Conservation (phyloP, 192 early-diverging fungal species). For the Thamnidium elegans region DNA sequence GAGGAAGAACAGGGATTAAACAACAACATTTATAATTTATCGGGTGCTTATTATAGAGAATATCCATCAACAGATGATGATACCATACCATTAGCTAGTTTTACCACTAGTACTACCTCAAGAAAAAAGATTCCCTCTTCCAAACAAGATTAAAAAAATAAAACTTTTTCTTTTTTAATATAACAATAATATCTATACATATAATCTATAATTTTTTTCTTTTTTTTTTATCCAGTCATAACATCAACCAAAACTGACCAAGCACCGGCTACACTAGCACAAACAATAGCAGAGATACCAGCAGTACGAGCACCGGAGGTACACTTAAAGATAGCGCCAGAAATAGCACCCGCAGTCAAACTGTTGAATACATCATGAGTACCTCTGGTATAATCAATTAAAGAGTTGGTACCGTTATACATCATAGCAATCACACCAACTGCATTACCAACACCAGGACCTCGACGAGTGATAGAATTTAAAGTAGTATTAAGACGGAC, state of each 20-base stretch:
- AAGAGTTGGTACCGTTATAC: constrained; percentile 73
- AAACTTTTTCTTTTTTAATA: neutral
- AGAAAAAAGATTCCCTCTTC: neutral
- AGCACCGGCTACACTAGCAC: constrained; percentile 36
- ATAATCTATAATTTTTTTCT: neutral
- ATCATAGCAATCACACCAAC: constrained; percentile 78
- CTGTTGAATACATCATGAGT: constrained; percentile 65
- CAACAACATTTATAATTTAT: constrained; percentile 3
- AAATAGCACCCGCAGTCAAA: constrained; percentile 66
- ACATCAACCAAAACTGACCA: constrained; percentile 24
- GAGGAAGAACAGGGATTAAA: constrained; percentile 23
- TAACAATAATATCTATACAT: neutral
- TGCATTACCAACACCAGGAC: constrained; percentile 83
- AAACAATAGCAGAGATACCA: constrained; percentile 34
- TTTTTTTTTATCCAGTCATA: constrained; percentile 1
- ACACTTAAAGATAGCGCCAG: constrained; percentile 77
- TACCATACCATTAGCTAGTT: constrained; percentile 5
- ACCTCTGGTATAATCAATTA: constrained; percentile 61
- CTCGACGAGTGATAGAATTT: constrained; percentile 79
- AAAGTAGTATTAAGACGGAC: constrained; percentile 78
- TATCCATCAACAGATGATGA: neutral
- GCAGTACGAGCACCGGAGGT: constrained; percentile 51
- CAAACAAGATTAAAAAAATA: constrained; percentile 9
- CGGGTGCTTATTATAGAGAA: constrained; percentile 5
- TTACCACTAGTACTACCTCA: neutral